phyloP scores from a whole-genome alignment of 2,329 filamentous ascomycete species.

The Paecilomyces fulvus region DNA sequence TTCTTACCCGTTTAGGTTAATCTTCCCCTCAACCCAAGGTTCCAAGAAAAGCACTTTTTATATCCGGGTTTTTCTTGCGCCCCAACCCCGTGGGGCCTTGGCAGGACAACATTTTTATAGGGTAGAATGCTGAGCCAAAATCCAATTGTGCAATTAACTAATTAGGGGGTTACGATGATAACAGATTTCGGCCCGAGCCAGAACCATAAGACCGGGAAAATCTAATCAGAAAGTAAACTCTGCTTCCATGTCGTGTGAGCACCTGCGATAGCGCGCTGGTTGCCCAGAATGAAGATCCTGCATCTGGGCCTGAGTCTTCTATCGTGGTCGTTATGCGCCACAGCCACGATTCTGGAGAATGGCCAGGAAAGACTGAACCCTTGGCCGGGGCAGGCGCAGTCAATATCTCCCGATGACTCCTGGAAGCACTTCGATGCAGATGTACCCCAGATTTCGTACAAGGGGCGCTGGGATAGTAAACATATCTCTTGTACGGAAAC shows the following conservation, averaged over 20 bases:
- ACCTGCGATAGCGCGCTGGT: background rate
- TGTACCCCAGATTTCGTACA: constrained; percentile 50
- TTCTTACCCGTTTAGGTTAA: background rate
- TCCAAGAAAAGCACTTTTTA: background rate
- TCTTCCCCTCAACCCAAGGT: background rate
- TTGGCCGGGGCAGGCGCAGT: constrained; percentile 29
- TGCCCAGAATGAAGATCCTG: constrained; percentile 11
- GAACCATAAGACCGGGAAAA: background rate
- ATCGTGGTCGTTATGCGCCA: constrained; percentile 12
- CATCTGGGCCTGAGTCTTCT: constrained; percentile 4
- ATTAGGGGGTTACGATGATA: background rate
- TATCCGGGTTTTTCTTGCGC: background rate
- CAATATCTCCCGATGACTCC: constrained; percentile 21
- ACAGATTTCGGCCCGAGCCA: background rate
- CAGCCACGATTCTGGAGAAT: constrained; percentile 36
- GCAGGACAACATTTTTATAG: background rate
- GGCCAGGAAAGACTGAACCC: constrained; percentile 30
- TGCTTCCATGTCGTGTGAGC: background rate
- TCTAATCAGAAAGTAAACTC: background rate
- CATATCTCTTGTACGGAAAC: constrained; percentile 43
- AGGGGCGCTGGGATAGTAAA: constrained; percentile 54
- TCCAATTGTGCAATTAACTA: background rate
- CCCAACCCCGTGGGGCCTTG: background rate
- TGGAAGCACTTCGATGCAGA: constrained; percentile 45
- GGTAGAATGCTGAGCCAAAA: background rate